phyloP scores from a whole-genome alignment of 2,329 filamentous ascomycete genomes.

The Pseudocercospora vitis region DNA sequence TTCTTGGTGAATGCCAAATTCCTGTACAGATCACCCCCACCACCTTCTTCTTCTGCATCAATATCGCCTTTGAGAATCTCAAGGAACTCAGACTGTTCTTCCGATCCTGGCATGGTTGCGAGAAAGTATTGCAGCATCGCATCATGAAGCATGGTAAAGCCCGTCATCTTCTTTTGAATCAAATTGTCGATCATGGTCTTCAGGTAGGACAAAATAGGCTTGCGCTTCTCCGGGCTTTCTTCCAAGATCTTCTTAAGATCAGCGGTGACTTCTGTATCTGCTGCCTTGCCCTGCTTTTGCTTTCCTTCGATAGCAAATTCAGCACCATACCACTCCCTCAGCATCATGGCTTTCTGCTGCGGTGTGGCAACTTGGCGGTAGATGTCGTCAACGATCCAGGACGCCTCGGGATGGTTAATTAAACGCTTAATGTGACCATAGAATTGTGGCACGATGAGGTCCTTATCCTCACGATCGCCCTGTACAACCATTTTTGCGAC shows the following conservation, averaged over 20 bases:
- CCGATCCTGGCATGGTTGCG: slow-evolving; percentile 71
- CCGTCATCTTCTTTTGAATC: slow-evolving; percentile 93
- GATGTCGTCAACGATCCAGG: slow-evolving; percentile 96
- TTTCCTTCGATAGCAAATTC: slow-evolving; percentile 84
- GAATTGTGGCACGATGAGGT: slow-evolving; percentile 90
- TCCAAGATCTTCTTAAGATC: slow-evolving; percentile 76
- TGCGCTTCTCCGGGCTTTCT: slow-evolving; percentile 78
- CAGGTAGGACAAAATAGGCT: slow-evolving; percentile 81
- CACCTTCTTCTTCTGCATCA: slow-evolving; percentile 50
- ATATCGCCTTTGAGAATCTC: slow-evolving; percentile 91
- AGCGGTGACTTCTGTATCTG: slow-evolving; percentile 44
- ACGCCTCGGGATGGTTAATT: slow-evolving; percentile 93
- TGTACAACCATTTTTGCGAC: slow-evolving; percentile 95
- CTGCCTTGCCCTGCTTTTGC: slow-evolving; percentile 47
- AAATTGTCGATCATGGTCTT: slow-evolving; percentile 86
- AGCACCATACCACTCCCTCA: slow-evolving; percentile 94
- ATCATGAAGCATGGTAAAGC: slow-evolving; percentile 96
- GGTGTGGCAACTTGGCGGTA: slow-evolving; percentile 85
- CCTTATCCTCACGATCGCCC: slow-evolving; percentile 80
- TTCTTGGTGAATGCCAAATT: slow-evolving; percentile 95
- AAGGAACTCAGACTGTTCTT: slow-evolving; percentile 82
- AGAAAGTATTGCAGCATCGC: slow-evolving; percentile 97
- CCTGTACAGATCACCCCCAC: slow-evolving; percentile 81
- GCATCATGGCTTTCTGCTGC: slow-evolving; percentile 78
- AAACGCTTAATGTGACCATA: slow-evolving; percentile 89